Base-by-base conservation (phyloP, 2,329 filamentous ascomycete genomes). In the Ophiosphaerella narmari region DNA sequence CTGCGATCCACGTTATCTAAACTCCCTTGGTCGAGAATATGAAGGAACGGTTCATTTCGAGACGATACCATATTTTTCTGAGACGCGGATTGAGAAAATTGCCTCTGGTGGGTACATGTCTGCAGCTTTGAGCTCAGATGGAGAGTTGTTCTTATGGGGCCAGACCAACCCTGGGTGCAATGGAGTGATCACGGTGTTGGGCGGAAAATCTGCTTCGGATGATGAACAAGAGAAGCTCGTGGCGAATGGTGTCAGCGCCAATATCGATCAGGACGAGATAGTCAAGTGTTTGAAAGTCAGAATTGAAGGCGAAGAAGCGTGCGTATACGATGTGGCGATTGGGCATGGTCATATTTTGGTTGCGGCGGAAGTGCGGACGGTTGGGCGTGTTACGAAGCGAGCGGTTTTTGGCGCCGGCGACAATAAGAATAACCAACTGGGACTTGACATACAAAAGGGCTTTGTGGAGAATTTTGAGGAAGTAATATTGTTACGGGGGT, bases 111-210 rank as follows among this genome's bases (percentile, higher is more conserved):
- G 70, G 0, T 68, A 66, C 12, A 62, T 71, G 54, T 65, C 60
- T n/a, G 66, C 64, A n/a, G 68, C 67, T 0, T 12, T 71, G 11
- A 60, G 60, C 34, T 39, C 47, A n/a, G 63, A 70, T 7, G 67
- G 67, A 0, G 69, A 72, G 46, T 39, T 73, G 5, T 72, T 62
- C 34, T 8, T 73, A 5, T 73, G 70, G 70, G 70, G 70, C 3
- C 63, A 68, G 42, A 51, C 62, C 5, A 58, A 48, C 45, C 66
- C 66, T n/a, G 66, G 63, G 4, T 45, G 46, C 9, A 38, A 36
- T 1, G 51, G 34, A 2, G 59, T 67, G 23, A 23, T 70, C 5
- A 24, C n/a, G 7, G 57, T 65, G n/a, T 36, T 70, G 24, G 43
- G 34, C 21, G 35, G 16, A 2, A 39, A 7, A 16, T 5, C 18